Percentiles rank a stretch among this genome's conserved stretches.
Evolutionary conservation across 768 basidiomycete genomes (phyloP).

Genomic region (Tylopilus rubrobrunneus): DNA sequence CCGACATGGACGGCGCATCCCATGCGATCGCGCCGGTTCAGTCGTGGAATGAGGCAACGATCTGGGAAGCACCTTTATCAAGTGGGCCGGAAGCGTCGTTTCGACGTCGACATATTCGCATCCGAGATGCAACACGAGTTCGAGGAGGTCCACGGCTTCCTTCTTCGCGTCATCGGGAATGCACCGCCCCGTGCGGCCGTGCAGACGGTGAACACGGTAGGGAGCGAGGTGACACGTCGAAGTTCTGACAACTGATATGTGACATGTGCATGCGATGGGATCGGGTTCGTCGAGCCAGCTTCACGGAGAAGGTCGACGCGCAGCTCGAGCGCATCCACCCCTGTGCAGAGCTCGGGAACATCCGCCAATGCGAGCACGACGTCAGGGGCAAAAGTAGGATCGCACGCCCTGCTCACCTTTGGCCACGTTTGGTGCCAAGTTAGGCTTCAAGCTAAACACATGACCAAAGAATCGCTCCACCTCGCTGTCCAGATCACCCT

Average conservation of each 20-base stretch:
- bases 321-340: conserved; percentile 89
- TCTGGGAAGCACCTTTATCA: conserved; percentile 71
- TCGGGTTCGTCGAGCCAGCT: conserved; percentile 43
- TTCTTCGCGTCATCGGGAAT: conserved; percentile 78
- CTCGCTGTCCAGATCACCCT: conserved; percentile 44
- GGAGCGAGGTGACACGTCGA: conserved; percentile 71
- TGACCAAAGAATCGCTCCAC: conserved; percentile 85
- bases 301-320: conserved; percentile 83
- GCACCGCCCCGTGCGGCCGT: conserved; percentile 87
- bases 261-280: conserved; percentile 72
- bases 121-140: too few relatives aligned
- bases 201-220: conserved; percentile 89
- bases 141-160: conserved; percentile 71
- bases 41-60: too few relatives aligned
- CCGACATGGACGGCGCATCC: too few relatives aligned
- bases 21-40: too few relatives aligned
- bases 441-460: conserved; percentile 68
- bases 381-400: conserved; percentile 95
- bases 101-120: too few relatives aligned
- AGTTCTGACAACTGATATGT: conserved; percentile 76
- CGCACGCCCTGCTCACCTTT: conserved; percentile 41
- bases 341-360: conserved; percentile 71
- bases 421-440: conserved; percentile 51
- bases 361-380: conserved; percentile 61
- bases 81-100: too few relatives aligned